phyloP scores from a whole-genome alignment of 2,329 filamentous ascomycete species.

The Colletotrichum agaves region DNA sequence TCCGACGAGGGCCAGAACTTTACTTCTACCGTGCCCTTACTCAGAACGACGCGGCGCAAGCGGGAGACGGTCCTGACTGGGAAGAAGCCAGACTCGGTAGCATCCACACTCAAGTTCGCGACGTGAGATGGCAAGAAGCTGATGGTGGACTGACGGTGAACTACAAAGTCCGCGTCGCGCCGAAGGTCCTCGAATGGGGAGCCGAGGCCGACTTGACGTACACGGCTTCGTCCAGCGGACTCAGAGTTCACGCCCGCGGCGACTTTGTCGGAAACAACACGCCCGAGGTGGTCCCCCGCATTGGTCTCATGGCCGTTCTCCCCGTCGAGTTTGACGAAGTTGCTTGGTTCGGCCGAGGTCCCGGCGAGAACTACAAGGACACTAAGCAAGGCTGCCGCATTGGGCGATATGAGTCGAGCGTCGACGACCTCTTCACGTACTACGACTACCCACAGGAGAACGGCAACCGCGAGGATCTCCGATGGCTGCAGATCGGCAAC shows the following conservation, averaged over 20 bases:
- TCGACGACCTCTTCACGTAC: slow-evolving; percentile 55
- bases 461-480: slow-evolving; percentile 60
- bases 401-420: slow-evolving; percentile 48
- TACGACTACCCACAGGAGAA: slow-evolving; percentile 67
- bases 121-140: slow-evolving; percentile 34
- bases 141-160: slow-evolving; percentile 44
- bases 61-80: slow-evolving; percentile 32
- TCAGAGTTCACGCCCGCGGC: slow-evolving; percentile 51
- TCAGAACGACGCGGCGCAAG: slow-evolving; percentile 34
- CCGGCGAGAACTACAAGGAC: slow-evolving; percentile 63
- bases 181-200: slow-evolving; percentile 59
- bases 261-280: slow-evolving; percentile 53
- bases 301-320: slow-evolving; percentile 57
- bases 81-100: slow-evolving; percentile 17
- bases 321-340: slow-evolving; percentile 41
- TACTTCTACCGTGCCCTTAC: slow-evolving; percentile 37
- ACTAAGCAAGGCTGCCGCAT: slow-evolving; percentile 57
- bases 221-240: slow-evolving; percentile 49
- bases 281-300: slow-evolving; percentile 55
- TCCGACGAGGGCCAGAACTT: slow-evolving; percentile 37
- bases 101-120: slow-evolving; percentile 31
- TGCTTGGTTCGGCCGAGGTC: slow-evolving; percentile 63
- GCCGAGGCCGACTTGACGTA: slow-evolving; percentile 49
- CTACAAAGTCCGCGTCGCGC: slow-evolving; percentile 54
- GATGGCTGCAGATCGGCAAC: slow-evolving; percentile 51